Percentiles rank a stretch among this genome's conserved stretches.
Evolutionary conservation across 2,329 filamentous ascomycete genomes (phyloP).

Genomic region (Cytospora piceicola): DNA sequence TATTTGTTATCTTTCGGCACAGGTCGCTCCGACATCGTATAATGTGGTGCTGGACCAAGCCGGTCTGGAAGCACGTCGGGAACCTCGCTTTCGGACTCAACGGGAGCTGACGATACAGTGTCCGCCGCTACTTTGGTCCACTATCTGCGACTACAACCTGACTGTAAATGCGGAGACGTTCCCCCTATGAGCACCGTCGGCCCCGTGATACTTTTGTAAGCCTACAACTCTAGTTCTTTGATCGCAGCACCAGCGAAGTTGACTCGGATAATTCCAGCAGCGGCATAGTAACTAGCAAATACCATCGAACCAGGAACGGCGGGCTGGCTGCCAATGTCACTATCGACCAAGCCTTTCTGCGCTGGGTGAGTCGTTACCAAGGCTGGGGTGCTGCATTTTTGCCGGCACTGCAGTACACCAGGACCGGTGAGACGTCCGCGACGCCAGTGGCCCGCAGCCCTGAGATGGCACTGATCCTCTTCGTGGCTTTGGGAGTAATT

Average conservation of each 20-base stretch:
- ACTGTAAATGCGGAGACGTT: not conserved
- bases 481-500: slow-evolving; percentile 1
- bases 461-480: not conserved
- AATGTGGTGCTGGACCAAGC: not conserved
- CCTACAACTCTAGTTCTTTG: not conserved
- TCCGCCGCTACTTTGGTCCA: not conserved
- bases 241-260: not conserved
- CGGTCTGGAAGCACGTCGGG: slow-evolving; percentile 1
- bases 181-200: not conserved
- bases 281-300: not conserved
- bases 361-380: not conserved
- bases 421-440: not conserved
- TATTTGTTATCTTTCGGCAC: not conserved
- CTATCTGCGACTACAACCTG: not conserved
- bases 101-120: slow-evolving; percentile 5
- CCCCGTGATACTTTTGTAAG: not conserved
- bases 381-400: not conserved
- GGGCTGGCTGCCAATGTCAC: not conserved
- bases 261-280: not conserved
- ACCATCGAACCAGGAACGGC: not conserved
- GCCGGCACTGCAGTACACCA: slow-evolving; percentile 2
- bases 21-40: slow-evolving; percentile 3
- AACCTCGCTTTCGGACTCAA: not conserved
- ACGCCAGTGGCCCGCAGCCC: slow-evolving; percentile 11
- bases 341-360: not conserved